Conservation (phyloP, 1,284 basidiomycete genomes). For the Rhodotorula sp. region DNA sequence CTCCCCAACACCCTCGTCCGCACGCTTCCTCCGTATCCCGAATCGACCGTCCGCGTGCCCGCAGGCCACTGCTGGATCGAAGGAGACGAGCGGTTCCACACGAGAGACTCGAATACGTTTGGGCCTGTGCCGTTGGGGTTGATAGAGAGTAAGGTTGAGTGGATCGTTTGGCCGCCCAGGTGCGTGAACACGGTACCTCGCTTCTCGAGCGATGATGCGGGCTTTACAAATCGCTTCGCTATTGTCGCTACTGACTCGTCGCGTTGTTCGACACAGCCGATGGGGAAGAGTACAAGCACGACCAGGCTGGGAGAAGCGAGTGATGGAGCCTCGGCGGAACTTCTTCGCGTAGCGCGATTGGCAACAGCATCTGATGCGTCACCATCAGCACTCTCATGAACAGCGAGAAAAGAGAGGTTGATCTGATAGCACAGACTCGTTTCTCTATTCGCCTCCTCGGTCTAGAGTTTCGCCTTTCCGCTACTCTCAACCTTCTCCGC, state of each 20-base stretch:
- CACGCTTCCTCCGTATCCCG: constrained; percentile 49
- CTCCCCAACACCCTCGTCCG: constrained; percentile 56
- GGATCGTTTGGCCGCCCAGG: constrained; percentile 52
- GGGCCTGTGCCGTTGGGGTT: constrained; percentile 56
- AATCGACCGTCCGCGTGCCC: constrained; percentile 49
- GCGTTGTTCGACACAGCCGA: not conserved
- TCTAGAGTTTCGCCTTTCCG: not conserved
- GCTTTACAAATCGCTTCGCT: too few species aligned
- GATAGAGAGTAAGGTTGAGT: constrained; percentile 51
- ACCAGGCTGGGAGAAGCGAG: constrained; percentile 30
- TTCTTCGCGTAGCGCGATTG: constrained; percentile 3
- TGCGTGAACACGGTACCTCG: not conserved
- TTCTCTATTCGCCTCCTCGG: not conserved
- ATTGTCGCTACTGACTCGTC: too few species aligned
- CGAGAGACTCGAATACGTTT: constrained; percentile 55
- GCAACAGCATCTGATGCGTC: too few species aligned
- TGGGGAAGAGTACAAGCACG: constrained; percentile 17
- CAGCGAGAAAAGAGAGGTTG: not conserved
- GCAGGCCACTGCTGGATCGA: constrained; percentile 56
- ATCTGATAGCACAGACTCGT: too few species aligned
- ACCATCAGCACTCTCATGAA: not conserved
- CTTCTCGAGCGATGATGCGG: too few species aligned
- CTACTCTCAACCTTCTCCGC: not conserved
- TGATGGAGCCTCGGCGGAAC: constrained; percentile 6
- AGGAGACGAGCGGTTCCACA: constrained; percentile 55